Conservation (phyloP, 306 rosid genomes). For the Crotalaria pallida region DNA sequence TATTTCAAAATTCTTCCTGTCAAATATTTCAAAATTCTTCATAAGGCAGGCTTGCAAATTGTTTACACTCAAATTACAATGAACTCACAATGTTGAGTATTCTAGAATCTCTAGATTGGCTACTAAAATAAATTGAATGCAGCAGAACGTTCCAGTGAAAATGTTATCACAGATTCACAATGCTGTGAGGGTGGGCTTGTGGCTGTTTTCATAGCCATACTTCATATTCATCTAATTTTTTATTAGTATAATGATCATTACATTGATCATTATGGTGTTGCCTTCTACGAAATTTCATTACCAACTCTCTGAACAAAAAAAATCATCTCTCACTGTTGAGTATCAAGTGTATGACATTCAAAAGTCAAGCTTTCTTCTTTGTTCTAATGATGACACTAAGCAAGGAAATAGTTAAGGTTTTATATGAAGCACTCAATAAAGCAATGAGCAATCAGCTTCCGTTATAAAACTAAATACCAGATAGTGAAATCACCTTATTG, state of each 20-base stretch:
- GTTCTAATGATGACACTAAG: background rate
- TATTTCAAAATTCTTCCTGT: constrained; percentile 49
- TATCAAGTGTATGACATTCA: background rate
- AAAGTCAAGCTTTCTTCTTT: background rate
- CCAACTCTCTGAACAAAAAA: background rate
- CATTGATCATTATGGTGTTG: background rate
- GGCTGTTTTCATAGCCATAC: background rate
- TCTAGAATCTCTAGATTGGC: background rate
- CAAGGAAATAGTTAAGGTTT: background rate
- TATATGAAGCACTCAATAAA: background rate
- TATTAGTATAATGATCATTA: background rate
- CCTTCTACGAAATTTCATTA: background rate
- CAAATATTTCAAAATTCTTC: constrained; percentile 7
- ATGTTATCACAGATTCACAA: background rate
- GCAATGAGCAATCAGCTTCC: background rate
- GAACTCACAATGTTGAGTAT: background rate
- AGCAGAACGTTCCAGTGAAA: background rate
- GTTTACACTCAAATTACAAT: background rate
- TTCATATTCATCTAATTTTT: background rate
- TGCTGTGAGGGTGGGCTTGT: background rate
- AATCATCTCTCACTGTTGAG: background rate
- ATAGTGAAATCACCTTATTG: constrained; percentile 48
- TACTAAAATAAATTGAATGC: background rate
- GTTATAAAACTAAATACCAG: constrained; percentile 1
- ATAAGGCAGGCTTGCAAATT: background rate